These are phyloP conservation scores for Rhynchospora breviuscula DNA, from an alignment of 176 grass and related monocot genomes.

Conservation along the genomic window DNA sequence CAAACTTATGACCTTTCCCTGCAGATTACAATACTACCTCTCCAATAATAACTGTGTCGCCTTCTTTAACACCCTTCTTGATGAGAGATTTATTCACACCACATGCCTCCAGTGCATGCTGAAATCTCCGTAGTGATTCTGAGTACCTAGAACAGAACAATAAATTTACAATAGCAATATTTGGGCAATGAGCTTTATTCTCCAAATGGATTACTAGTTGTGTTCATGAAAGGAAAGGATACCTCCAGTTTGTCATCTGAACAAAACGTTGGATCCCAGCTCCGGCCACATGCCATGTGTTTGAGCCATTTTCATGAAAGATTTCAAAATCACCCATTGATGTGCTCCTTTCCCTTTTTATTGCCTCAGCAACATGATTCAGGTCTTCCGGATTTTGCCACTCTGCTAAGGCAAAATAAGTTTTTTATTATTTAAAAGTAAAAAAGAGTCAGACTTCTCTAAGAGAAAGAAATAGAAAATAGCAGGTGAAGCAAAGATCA, in stretches of 20 bases:
- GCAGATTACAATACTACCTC: conserved; percentile 48
- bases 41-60: conserved; percentile 66
- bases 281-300: conserved; percentile 72
- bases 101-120: conserved; percentile 78
- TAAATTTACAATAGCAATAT: not conserved
- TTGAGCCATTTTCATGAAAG: conserved; percentile 58
- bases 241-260: conserved; percentile 99
- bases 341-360: conserved; percentile 66
- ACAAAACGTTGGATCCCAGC: conserved; percentile 90
- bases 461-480: conserved; percentile 2
- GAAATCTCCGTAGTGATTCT: conserved; percentile 84
- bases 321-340: conserved; percentile 94
- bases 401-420: conserved; percentile 43
- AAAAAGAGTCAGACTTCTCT: not conserved
- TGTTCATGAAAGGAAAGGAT: conserved; percentile 14
- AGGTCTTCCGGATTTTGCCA: conserved; percentile 55
- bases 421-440: conserved; percentile 5
- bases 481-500: not conserved
- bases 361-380: conserved; percentile 84
- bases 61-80: conserved; percentile 83
- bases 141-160: conserved; percentile 54
- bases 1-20: not conserved
- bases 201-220: not conserved
- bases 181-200: not conserved
- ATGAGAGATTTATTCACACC: conserved; percentile 75